Base-by-base conservation (phyloP, 495 filamentous ascomycete genomes). In the Penicillium paxilli region DNA sequence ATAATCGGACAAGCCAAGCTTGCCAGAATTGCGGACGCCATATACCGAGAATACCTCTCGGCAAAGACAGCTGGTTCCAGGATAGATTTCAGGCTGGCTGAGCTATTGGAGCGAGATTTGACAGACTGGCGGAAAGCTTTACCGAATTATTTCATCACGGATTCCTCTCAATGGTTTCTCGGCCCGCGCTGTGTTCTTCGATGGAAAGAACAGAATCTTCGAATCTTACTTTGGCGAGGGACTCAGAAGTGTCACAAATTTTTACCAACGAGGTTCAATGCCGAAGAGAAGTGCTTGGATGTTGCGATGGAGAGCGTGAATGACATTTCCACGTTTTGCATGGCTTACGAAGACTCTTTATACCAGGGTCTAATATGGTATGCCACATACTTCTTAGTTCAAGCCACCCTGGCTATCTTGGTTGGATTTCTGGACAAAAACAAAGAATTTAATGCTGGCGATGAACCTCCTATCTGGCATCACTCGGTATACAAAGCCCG, bases 141-240 rank as follows among this genome's bases (percentile, higher is more conserved):
- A 5, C 64, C 64, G 0, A 33, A 26, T 14, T 67, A 64, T 44
- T 67, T 67, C 54, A 56, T 42, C 0, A 47, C 35, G 5, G 48
- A 47, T 10, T 28, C 55, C 10, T 58, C 64, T 0, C 12, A 40
- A 4, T 67, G 64, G 64, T 64, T 64, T 20, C 54, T 49, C 0
- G 64, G 56, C 1, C 64, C 64, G 9, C 53, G 64, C 1, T 49
- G 58, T 7, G 32, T 67, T 1, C 46, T 67, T 14, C 0, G 40
- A 6, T 64, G 60, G 61, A 67, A 67, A 51, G 61, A 67, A 25
- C 58, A 67, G 20, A 67, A 67, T 24, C 20, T 64, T 4, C 64
- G 64, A 14, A 64, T 64, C 37, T 20, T 67, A 52, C 51, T 64
- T 0, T 67, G 64, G 61, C 60, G 64, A 51, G 60, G 60, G 17